phyloP scores from a whole-genome alignment of 306 rosid genomes.

The Echinosophora koreensis region DNA sequence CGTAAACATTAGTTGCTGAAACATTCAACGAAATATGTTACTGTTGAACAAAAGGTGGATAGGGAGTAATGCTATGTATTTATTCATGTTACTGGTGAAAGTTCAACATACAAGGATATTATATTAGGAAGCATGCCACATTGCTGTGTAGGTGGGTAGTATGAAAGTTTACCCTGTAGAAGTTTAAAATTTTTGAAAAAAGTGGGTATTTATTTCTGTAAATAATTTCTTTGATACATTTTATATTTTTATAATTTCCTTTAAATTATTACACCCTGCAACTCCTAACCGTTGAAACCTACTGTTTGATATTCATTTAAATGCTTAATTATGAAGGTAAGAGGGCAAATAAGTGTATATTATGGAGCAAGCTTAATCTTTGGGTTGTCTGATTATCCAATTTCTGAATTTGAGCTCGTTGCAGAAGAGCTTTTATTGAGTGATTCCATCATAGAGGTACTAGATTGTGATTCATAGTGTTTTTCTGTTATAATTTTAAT shows the following conservation, averaged over 20 bases:
- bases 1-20: neutral
- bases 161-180: neutral
- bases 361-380: conserved; percentile 91
- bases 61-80: conserved; percentile 8
- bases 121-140: neutral
- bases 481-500: conserved; percentile 25
- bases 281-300: conserved; percentile 33
- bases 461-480: conserved; percentile 37
- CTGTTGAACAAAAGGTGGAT: conserved; percentile 1
- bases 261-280: conserved; percentile 38
- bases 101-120: conserved; percentile 10
- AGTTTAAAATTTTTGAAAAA: neutral
- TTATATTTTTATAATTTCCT: conserved; percentile 25
- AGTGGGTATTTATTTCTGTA: conserved; percentile 20
- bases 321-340: conserved; percentile 73
- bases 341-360: conserved; percentile 93
- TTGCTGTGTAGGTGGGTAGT: conserved; percentile 7
- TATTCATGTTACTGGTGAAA: neutral
- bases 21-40: neutral
- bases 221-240: conserved; percentile 34
- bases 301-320: conserved; percentile 39
- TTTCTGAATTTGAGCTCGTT: conserved; percentile 98
- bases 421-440: conserved; percentile 99
- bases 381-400: conserved; percentile 88
- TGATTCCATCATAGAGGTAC: conserved; percentile 89